Percentiles rank a stretch among this genome's conserved stretches.
These are phyloP conservation scores for Macrophomina phaseolina DNA, from an alignment of 2,329 filamentous ascomycete species.

Conservation along the genomic window DNA sequence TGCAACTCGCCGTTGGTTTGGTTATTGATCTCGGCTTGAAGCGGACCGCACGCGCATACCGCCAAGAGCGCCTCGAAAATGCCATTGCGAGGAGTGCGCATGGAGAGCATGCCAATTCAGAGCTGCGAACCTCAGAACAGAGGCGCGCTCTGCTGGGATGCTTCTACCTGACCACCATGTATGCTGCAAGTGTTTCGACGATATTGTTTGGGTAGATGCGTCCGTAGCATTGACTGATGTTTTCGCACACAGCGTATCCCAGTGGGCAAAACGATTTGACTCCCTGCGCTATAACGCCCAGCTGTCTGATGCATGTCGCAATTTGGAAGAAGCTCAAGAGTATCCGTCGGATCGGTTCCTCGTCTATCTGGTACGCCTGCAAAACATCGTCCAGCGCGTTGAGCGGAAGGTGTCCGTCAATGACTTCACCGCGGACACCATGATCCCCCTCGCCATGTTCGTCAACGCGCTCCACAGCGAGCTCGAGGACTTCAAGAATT, in stretches of 20 bases:
- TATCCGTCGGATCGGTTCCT: conserved; percentile 27
- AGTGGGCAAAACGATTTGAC: conserved; percentile 23
- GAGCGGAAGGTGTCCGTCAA: conserved; percentile 25
- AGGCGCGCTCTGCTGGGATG: conserved; percentile 50
- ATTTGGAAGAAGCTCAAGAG: conserved; percentile 24
- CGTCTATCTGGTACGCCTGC: conserved; percentile 27
- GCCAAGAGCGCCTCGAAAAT: conserved; percentile 7
- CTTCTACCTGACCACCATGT: conserved; percentile 49
- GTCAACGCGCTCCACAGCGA: conserved; percentile 26
- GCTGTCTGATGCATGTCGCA: conserved; percentile 21
- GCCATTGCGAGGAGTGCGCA: conserved; percentile 25
- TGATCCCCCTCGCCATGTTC: conserved; percentile 27
- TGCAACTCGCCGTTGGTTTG: conserved; percentile 49
- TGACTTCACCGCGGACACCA: conserved; percentile 24
- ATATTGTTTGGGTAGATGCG: background rate
- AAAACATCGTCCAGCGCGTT: conserved; percentile 27
- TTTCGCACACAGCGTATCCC: conserved; percentile 10
- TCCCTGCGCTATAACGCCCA: conserved; percentile 27
- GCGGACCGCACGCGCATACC: conserved; percentile 34
- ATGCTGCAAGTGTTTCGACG: conserved; percentile 20
- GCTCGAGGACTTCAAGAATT: conserved; percentile 14
- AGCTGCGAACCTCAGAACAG: conserved; percentile 44
- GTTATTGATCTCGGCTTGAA: conserved; percentile 49
- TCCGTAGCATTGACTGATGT: background rate
- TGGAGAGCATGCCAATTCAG: conserved; percentile 34